Evolutionary conservation across 139 green algal species (phyloP).

Genomic region (Tetraselmis chui): DNA sequence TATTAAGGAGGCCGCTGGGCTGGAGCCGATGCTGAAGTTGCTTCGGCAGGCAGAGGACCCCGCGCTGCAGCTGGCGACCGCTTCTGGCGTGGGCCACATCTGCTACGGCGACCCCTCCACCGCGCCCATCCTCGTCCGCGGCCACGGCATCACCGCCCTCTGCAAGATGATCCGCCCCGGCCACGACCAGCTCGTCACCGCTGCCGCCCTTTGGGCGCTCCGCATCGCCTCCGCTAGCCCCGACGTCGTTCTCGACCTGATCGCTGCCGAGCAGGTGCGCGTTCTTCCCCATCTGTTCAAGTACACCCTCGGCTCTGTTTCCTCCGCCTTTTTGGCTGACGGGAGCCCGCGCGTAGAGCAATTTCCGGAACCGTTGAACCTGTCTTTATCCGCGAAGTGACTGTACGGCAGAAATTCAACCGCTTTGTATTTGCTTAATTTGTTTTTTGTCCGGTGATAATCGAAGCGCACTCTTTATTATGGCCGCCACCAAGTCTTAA

Average conservation of each 20-base stretch:
- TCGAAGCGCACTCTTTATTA: too few relatives aligned
- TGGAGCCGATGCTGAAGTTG: not conserved
- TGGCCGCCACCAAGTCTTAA: too few relatives aligned
- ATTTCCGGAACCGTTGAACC: too few relatives aligned
- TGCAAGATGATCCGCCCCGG: not conserved
- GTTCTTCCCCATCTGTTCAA: not conserved
- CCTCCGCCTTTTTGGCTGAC: too few relatives aligned
- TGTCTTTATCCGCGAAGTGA: too few relatives aligned
- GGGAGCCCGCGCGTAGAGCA: too few relatives aligned
- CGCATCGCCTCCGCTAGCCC: not conserved
- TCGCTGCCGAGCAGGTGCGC: not conserved
- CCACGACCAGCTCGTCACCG: not conserved
- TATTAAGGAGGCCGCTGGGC: not conserved
- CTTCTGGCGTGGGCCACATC: not conserved
- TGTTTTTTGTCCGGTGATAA: too few relatives aligned
- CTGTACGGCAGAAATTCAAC: too few relatives aligned
- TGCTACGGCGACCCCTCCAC: not conserved
- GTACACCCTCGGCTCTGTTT: too few relatives aligned
- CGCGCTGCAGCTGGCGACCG: not conserved
- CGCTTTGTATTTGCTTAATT: too few relatives aligned
- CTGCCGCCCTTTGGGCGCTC: not conserved
- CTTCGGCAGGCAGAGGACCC: not conserved
- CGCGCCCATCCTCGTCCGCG: not conserved
- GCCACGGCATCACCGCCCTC: not conserved
- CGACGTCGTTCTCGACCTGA: not conserved